Conservation (phyloP, 768 basidiomycete species). For the Boletus tylopilopsis region DNA sequence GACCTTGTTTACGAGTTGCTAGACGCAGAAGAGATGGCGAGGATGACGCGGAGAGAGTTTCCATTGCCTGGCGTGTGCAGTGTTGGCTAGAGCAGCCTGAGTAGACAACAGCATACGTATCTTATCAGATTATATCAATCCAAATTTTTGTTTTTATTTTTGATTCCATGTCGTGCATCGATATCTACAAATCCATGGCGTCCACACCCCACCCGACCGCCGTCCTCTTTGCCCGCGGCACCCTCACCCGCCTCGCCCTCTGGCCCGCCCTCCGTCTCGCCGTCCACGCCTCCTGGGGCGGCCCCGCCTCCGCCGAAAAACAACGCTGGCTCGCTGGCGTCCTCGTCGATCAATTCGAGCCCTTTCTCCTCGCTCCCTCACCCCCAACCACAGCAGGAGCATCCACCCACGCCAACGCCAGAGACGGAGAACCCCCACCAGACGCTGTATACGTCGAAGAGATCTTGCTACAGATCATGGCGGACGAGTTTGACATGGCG, state of each 20-base stretch:
- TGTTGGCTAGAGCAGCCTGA: not conserved
- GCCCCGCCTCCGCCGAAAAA: conserved; percentile 66
- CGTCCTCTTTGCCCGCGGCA: conserved; percentile 81
- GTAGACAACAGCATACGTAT: too few relatives aligned
- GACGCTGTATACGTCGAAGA: conserved; percentile 82
- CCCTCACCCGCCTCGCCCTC: conserved; percentile 72
- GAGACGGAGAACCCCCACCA: conserved; percentile 19
- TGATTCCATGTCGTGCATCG: too few relatives aligned
- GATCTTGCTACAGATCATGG: conserved; percentile 76
- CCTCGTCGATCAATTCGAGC: conserved; percentile 77
- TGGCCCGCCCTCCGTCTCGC: conserved; percentile 90
- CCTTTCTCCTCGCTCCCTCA: conserved; percentile 39
- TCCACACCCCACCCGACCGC: conserved; percentile 40
- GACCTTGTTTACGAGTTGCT: not conserved
- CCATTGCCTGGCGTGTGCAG: not conserved
- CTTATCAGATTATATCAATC: too few relatives aligned
- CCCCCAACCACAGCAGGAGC: too few relatives aligned
- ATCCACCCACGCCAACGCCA: too few relatives aligned
- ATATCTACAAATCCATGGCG: conserved; percentile 5
- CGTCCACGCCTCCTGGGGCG: conserved; percentile 85
- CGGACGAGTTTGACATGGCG: conserved; percentile 80
- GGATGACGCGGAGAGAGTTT: not conserved
- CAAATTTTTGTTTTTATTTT: too few relatives aligned
- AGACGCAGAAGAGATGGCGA: not conserved
- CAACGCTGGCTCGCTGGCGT: conserved; percentile 81